Base-by-base conservation (phyloP, 805 yeast genomes). In the Candida parachauliodes region DNA sequence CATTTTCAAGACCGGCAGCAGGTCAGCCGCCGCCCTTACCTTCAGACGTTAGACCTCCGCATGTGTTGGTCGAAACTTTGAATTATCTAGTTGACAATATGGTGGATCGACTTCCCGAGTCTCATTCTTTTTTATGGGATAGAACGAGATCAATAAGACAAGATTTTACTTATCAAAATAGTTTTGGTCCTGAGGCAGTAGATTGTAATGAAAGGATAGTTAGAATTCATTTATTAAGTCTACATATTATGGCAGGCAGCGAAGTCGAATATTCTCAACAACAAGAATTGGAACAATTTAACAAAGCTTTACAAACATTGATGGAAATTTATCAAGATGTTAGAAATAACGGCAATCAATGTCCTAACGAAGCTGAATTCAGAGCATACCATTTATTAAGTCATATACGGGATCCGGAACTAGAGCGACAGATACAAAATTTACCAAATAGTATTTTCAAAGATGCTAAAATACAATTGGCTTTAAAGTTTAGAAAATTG, bases 21-120 rank as follows among this genome's bases (percentile, higher is more conserved):
- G 98, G 98, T 5, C 96, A 93, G 49, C 95, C 96, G 1, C 98
- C 97, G 2, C 95, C 98, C 2, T 65, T 93, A 41, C 99, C 98
- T 0, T 88, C 97, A 1, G 98, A 93, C 57, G 99, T 93, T 3
- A 72, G 99, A 43, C 96, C 98, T 1, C 98, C 99, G 0, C 74
- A 72, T 38, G 68, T 89, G 1, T 61, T 93, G 28, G 72, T 71
- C 9, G 51, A 68, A 24, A 81, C 97, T 0, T 61, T 93, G 42
- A 71, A 83, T 42, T 87, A 86, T 55, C 70, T 93, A 24, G 74
- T 87, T 6, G 78, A 78, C 14, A 72, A 77, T 28, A 59, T 83
- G 1, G 57, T 91, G 10, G 75, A 76, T 0, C 68, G 76, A 26
- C 63, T 91, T 17, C 97, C 98, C 0, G 86, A 82, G 8, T 72